Conservation (phyloP, 148 eudicot genomes). For the Cornus kousa region DNA sequence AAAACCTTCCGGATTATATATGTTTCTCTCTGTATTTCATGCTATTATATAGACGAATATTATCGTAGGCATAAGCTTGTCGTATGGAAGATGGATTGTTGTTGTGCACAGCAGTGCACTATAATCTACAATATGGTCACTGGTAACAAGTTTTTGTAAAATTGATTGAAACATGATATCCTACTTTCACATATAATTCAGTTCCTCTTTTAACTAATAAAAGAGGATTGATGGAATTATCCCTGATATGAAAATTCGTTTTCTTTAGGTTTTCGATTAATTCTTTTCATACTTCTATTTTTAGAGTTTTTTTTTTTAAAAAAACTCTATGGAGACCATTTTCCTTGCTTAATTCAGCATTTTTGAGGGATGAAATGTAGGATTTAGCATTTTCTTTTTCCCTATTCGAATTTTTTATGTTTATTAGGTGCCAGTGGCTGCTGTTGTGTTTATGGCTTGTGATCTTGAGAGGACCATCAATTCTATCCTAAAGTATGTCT, state of each 20-base stretch:
- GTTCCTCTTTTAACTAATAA: not conserved
- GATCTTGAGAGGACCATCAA: conserved; percentile 87
- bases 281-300: not conserved
- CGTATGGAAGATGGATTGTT: not conserved
- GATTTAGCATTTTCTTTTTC: not conserved
- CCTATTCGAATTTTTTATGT: conserved; percentile 17
- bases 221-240: not conserved
- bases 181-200: not conserved
- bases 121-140: not conserved
- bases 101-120: not conserved
- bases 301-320: too few relatives aligned
- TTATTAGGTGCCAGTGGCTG: conserved; percentile 83
- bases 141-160: not conserved
- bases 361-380: conserved; percentile 9
- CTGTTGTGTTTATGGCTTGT: conserved; percentile 95
- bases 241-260: not conserved
- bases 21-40: too few relatives aligned
- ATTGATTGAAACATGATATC: not conserved
- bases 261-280: not conserved
- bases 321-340: not conserved
- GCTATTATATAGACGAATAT: too few relatives aligned
- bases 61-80: too few relatives aligned
- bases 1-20: too few relatives aligned
- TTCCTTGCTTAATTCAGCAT: not conserved
- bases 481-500: conserved; percentile 76